Evolutionary conservation across 768 basidiomycete genomes (phyloP).

Genomic region (Lactarius akahatsu): DNA sequence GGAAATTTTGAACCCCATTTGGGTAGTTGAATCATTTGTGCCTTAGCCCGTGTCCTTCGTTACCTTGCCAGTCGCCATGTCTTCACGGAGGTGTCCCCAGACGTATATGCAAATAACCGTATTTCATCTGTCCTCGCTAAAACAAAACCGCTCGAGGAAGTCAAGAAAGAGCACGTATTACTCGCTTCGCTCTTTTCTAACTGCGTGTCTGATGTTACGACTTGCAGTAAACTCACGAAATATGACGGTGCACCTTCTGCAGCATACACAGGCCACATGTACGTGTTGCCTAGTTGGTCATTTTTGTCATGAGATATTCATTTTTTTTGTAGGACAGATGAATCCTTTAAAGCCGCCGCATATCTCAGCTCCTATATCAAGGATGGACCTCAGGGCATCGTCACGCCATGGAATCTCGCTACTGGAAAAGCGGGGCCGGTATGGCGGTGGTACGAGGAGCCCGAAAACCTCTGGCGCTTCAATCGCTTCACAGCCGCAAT

Average conservation of each 20-base stretch:
- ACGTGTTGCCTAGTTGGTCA: neutral
- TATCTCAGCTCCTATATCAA: slow-evolving; percentile 4
- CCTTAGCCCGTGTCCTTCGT: slow-evolving; percentile 40
- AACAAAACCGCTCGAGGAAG: slow-evolving; percentile 33
- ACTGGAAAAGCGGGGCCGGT: neutral
- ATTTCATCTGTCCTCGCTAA: slow-evolving; percentile 38
- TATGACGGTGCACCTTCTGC: slow-evolving; percentile 28
- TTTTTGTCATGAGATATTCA: neutral
- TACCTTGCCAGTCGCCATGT: slow-evolving; percentile 42
- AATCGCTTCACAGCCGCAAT: slow-evolving; percentile 11
- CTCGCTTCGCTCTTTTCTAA: neutral
- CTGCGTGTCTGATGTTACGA: neutral
- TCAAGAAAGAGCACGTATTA: slow-evolving; percentile 5
- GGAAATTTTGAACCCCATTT: neutral
- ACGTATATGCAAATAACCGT: slow-evolving; percentile 43
- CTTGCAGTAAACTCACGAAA: slow-evolving; percentile 14
- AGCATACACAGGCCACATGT: slow-evolving; percentile 30
- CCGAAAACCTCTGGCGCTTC: slow-evolving; percentile 13
- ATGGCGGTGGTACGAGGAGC: slow-evolving; percentile 19
- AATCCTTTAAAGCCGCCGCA: slow-evolving; percentile 12
- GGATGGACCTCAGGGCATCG: neutral
- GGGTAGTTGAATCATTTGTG: neutral
- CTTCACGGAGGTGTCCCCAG: slow-evolving; percentile 39
- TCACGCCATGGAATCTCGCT: slow-evolving; percentile 14
- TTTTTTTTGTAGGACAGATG: slow-evolving; percentile 17